These are phyloP conservation scores for Clitoria ternatea DNA, from an alignment of 306 rosid species.

Conservation along the genomic window DNA sequence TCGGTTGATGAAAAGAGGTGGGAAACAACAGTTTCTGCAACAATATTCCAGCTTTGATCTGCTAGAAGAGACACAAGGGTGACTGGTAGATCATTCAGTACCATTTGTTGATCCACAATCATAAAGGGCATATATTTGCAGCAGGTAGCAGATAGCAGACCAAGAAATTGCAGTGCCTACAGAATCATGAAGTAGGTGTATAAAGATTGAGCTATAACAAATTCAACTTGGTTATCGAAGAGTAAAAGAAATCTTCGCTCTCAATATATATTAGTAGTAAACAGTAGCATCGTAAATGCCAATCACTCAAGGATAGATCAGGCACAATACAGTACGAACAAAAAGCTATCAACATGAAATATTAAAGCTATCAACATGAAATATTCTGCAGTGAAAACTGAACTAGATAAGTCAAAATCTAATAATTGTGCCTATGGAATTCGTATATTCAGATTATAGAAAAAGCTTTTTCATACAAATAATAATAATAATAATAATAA, in stretches of 20 bases:
- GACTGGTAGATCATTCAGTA: conserved; percentile 75
- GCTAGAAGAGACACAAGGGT: conserved; percentile 68
- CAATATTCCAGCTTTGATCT: conserved; percentile 48
- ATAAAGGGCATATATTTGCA: conserved; percentile 88
- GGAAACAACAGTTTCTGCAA: conserved; percentile 52
- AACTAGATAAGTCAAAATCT: background rate
- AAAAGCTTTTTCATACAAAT: background rate
- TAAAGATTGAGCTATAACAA: conserved; percentile 12
- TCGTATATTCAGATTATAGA: conserved; percentile 5
- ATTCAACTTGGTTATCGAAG: conserved; percentile 4
- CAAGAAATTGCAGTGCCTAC: conserved; percentile 72
- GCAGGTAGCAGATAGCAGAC: conserved; percentile 70
- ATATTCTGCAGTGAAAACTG: background rate
- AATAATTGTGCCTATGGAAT: background rate
- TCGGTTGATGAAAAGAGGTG: conserved; percentile 59
- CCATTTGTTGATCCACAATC: conserved; percentile 51
- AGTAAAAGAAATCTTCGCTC: background rate
- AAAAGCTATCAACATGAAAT: background rate
- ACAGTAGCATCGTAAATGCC: background rate
- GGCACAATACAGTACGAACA: background rate
- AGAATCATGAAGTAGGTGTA: conserved; percentile 9
- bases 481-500: background rate
- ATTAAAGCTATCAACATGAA: too few relatives aligned
- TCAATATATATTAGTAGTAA: background rate
- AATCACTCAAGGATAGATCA: background rate